These are phyloP conservation scores for Pseudisothecium myosuroides DNA, from an alignment of 225 moss, liverwort and hornwort species.

Conservation along the genomic window DNA sequence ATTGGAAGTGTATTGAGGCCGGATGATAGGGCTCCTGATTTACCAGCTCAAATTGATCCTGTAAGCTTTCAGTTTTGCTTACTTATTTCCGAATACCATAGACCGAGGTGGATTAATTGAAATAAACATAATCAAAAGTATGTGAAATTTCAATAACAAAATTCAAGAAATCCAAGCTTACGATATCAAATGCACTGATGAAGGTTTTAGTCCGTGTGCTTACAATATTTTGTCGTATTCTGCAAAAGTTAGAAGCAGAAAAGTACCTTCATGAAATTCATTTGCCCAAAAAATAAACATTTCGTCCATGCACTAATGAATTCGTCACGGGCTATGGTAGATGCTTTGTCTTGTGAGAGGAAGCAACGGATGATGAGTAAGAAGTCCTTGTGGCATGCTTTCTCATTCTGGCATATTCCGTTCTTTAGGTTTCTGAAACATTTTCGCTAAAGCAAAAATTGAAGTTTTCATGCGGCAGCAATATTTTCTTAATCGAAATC, in stretches of 20 bases:
- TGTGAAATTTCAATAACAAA: not conserved
- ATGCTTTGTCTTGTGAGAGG: not conserved
- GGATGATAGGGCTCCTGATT: constrained; percentile 30
- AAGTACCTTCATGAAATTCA: not conserved
- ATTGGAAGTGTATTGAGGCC: constrained; percentile 54
- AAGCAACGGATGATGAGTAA: not conserved
- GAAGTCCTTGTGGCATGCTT: not conserved
- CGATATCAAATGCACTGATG: not conserved
- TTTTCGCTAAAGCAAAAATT: not conserved
- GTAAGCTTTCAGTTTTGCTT: constrained; percentile 18
- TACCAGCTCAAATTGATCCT: constrained; percentile 58
- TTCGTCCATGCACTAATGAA: not conserved
- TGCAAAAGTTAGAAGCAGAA: not conserved
- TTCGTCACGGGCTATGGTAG: not conserved
- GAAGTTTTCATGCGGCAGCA: not conserved
- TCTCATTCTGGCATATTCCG: not conserved
- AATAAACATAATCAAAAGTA: not conserved
- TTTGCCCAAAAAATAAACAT: not conserved
- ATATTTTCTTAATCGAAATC: not conserved
- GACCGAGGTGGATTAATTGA: not conserved
- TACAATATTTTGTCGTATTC: not conserved
- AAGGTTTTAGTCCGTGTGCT: not conserved
- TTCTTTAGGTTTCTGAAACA: not conserved
- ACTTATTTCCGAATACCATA: not conserved
- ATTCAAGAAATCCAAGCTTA: not conserved